phyloP scores from a whole-genome alignment of 2,329 filamentous ascomycete genomes.

The Esteya vermicola region DNA sequence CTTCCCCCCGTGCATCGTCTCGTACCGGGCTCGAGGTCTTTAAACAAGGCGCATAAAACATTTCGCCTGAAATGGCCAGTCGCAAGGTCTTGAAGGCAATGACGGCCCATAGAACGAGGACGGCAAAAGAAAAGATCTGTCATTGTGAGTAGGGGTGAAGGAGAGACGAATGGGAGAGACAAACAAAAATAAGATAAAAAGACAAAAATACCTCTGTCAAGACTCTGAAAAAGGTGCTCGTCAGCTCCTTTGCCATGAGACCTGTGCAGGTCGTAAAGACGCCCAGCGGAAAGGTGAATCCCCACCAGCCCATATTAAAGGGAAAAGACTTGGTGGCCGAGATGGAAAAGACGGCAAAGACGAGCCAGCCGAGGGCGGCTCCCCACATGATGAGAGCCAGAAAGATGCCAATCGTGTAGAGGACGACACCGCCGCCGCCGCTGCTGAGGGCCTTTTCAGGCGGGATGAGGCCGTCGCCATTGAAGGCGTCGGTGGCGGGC shows the following conservation, averaged over 20 bases:
- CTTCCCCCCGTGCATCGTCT: constrained; percentile 3
- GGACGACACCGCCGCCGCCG: constrained; percentile 32
- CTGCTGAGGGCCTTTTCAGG: constrained; percentile 21
- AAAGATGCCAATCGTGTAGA: constrained; percentile 37
- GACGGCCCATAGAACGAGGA: constrained; percentile 27
- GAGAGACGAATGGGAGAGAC: too few relatives aligned
- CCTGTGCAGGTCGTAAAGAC: constrained; percentile 25
- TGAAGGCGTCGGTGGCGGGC: constrained; percentile 22
- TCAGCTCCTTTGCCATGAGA: constrained; percentile 23
- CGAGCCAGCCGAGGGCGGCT: constrained; percentile 19
- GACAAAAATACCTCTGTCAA: constrained; percentile 12
- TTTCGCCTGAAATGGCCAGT: constrained; percentile 24
- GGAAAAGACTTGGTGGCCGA: constrained; percentile 19
- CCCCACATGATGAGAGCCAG: constrained; percentile 20
- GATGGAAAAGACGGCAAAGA: constrained; percentile 18
- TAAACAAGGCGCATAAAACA: constrained; percentile 30
- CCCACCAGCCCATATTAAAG: constrained; percentile 25
- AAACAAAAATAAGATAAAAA: too few relatives aligned
- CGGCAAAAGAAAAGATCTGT: constrained; percentile 26
- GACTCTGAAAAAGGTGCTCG: constrained; percentile 28
- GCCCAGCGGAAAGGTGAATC: constrained; percentile 23
- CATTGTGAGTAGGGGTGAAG: too few relatives aligned
- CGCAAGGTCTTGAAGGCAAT: constrained; percentile 24
- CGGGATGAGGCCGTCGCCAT: constrained; percentile 3
- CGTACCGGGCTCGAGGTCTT: constrained; percentile 14